Evolutionary conservation across 148 eudicot species (phyloP), one percentile per base, ranked within the genome.

Genomic region (Agrostemma githago): DNA sequence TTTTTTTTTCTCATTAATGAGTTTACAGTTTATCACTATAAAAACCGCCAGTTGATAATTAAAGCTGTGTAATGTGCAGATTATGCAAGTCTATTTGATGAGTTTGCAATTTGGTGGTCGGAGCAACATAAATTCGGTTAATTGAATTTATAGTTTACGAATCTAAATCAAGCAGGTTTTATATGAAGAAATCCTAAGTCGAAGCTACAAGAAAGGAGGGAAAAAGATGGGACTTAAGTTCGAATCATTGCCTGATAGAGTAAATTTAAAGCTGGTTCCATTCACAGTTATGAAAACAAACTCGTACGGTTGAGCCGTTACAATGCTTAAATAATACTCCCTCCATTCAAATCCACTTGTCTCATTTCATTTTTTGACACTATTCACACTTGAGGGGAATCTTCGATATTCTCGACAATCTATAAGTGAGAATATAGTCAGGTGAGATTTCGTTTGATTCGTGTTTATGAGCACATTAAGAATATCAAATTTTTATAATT

Each of bases 261-360:
- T 26, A 26, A 26, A 26, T 26, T 38, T 1, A 6, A 2, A 3
- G 19, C 46, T 40, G 34, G 41, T 5, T 38, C 53, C 9, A 41
- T 41, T 41, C 60, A 70, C 19, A 14, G 5, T 70, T 70, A 16
- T 8, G 19, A 12, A 19, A 56, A 56, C 26, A 11, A 21, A 78
- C 65, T 67, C 34, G 62, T 72, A 78, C 76, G 54, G 62, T 38
- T 34, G 71, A 77, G 56, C 40, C 17, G 5, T 46, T 9, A 6
- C n/a, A 70, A 26, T 26, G 34, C 6, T 12, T 40, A 19, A 3
- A 5, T 62, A 62, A 21, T 5, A 14, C 4, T 14, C n/a, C n/a
- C n/a, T n/a, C n/a, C n/a, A n/a, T n/a, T n/a, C n/a, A n/a, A n/a
- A n/a, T n/a, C n/a, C n/a, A n/a, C n/a, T n/a, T n/a, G n/a, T n/a